phyloP scores from a whole-genome alignment of 352 stramenopile species.

The Pythium apleroticum region DNA sequence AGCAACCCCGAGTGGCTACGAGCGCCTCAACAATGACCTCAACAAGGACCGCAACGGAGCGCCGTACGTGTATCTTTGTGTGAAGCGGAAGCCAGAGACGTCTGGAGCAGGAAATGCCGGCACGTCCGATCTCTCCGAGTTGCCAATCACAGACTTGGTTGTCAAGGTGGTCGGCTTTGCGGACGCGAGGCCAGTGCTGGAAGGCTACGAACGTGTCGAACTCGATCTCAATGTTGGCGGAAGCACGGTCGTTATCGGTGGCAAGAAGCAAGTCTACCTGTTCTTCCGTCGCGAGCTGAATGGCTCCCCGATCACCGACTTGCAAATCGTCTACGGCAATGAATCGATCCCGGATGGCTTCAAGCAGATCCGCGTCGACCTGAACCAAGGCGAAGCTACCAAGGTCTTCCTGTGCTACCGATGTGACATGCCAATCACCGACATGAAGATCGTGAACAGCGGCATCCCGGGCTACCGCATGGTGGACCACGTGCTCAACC shows the following conservation, averaged over 20 bases:
- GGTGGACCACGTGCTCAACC: slow-evolving; percentile 73
- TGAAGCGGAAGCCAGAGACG: slow-evolving; percentile 64
- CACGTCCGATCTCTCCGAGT: slow-evolving; percentile 5
- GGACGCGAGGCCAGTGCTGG: slow-evolving; percentile 61
- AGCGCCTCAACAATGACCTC: slow-evolving; percentile 80
- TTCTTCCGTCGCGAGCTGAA: slow-evolving; percentile 74
- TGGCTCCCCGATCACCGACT: slow-evolving; percentile 83
- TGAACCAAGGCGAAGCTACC: slow-evolving; percentile 82
- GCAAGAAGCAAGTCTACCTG: slow-evolving; percentile 87
- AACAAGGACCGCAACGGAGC: slow-evolving; percentile 82
- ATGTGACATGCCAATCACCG: slow-evolving; percentile 87
- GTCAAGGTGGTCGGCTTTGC: slow-evolving; percentile 61
- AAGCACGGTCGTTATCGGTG: slow-evolving; percentile 35
- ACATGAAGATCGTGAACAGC: slow-evolving; percentile 83
- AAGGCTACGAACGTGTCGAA: slow-evolving; percentile 78
- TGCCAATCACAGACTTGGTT: slow-evolving; percentile 82
- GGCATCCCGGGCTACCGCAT: slow-evolving; percentile 85
- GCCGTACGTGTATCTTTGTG: slow-evolving; percentile 84
- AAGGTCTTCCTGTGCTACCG: slow-evolving; percentile 88
- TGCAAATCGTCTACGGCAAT: slow-evolving; percentile 79
- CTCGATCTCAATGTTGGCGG: slow-evolving; percentile 81
- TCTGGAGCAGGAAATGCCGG: slow-evolving; percentile 26
- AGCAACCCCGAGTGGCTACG: slow-evolving; percentile 57
- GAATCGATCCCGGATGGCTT: slow-evolving; percentile 85
- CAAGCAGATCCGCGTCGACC: slow-evolving; percentile 82